Evolutionary conservation across 2,329 filamentous ascomycete genomes (phyloP).

Genomic region (Penicillium occitanis): DNA sequence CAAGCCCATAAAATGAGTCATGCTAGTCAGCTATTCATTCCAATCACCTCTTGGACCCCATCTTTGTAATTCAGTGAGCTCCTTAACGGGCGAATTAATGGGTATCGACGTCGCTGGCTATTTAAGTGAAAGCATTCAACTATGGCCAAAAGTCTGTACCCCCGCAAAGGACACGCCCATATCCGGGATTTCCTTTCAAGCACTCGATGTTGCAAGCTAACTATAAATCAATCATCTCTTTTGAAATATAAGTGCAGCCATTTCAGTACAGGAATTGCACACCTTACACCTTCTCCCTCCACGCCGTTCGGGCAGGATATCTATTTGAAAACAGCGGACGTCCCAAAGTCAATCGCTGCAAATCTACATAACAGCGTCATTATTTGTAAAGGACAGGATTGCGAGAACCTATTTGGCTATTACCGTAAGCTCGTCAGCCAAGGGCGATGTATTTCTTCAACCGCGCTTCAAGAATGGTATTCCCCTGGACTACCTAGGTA

Average conservation of each 20-base stretch:
- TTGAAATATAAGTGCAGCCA: background rate
- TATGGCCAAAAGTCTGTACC: background rate
- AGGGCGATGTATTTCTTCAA: too few species aligned
- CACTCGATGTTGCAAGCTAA: background rate
- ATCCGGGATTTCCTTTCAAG: background rate
- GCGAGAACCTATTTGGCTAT: background rate
- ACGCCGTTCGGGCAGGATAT: background rate
- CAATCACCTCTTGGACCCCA: background rate
- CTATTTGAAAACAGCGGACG: background rate
- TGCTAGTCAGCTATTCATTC: background rate
- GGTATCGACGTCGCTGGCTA: background rate
- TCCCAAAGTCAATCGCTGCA: background rate
- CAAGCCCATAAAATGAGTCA: background rate
- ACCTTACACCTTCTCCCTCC: background rate
- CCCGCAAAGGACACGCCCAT: background rate
- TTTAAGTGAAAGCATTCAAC: background rate
- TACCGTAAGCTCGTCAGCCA: too few species aligned
- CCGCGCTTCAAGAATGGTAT: background rate
- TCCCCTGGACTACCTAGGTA: background rate
- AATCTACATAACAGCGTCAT: background rate
- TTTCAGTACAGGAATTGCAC: background rate
- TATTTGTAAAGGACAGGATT: background rate
- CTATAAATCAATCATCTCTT: background rate
- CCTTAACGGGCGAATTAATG: background rate
- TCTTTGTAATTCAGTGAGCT: background rate